phyloP scores from a whole-genome alignment of 768 basidiomycete species.

The Mycena haematopus region DNA sequence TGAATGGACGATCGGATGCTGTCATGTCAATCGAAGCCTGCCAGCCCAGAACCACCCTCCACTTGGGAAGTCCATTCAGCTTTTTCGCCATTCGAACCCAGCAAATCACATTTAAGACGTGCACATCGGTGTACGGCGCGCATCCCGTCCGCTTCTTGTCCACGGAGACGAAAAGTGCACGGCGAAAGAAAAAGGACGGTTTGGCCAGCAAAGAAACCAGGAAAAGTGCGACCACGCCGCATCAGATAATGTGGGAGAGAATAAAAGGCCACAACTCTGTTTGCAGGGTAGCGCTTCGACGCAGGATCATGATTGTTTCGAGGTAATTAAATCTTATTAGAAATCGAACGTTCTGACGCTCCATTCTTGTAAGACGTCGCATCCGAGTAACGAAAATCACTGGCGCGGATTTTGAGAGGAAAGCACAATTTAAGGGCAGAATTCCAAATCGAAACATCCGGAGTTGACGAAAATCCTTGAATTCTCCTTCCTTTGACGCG shows the following conservation, averaged over 20 bases:
- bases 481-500: neutral
- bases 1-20: constrained; percentile 46
- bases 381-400: constrained; percentile 11
- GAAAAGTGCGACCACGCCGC: neutral
- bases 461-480: neutral
- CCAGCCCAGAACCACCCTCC: constrained; percentile 1
- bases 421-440: constrained; percentile 17
- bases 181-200: neutral
- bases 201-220: neutral
- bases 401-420: neutral
- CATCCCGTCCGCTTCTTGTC: constrained; percentile 2
- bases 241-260: neutral
- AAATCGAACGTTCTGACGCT: constrained; percentile 3
- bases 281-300: constrained; percentile 15
- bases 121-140: constrained; percentile 17
- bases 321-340: constrained; percentile 4
- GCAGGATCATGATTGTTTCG: constrained; percentile 7
- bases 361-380: constrained; percentile 8
- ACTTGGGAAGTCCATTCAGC: constrained; percentile 8
- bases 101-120: constrained; percentile 13
- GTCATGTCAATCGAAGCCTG: constrained; percentile 54
- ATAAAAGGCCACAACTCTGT: neutral
- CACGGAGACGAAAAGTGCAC: constrained; percentile 1
- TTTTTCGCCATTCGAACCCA: constrained; percentile 10
- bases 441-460: neutral